phyloP scores from a whole-genome alignment of 202 grass and related monocot genomes.

The Cymbopogon flexuosus region DNA sequence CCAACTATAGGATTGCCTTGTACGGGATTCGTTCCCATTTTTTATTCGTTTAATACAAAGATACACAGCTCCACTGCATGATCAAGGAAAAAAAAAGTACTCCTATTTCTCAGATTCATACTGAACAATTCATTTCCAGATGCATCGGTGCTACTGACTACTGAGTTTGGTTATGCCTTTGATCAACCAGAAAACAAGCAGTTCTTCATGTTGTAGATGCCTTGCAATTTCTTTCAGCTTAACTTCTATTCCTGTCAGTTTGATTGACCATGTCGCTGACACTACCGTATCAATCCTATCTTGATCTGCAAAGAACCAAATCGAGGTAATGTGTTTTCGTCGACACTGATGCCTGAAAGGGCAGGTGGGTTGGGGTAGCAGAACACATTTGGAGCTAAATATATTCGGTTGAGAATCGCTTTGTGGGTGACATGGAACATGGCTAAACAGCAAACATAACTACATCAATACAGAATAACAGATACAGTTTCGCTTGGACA shows the following conservation, averaged over 20 bases:
- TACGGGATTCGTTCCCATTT: not conserved
- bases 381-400: too few relatives aligned
- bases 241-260: too few relatives aligned
- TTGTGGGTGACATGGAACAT: too few relatives aligned
- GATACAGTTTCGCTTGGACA: too few relatives aligned
- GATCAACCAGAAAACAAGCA: not conserved
- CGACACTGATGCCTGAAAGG: too few relatives aligned
- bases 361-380: too few relatives aligned
- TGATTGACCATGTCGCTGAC: not conserved
- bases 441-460: too few relatives aligned
- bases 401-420: too few relatives aligned
- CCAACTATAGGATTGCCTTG: not conserved
- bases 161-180: not conserved
- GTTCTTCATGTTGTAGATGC: not conserved
- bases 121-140: not conserved
- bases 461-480: too few relatives aligned
- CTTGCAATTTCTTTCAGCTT: not conserved
- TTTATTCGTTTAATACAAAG: not conserved
- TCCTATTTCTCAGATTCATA: not conserved
- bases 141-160: not conserved
- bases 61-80: not conserved
- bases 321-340: not conserved
- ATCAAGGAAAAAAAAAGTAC: not conserved
- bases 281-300: not conserved
- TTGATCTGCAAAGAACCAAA: not conserved